Percentiles rank a stretch among this genome's conserved stretches.
phyloP scores from a whole-genome alignment of 805 yeast species.

The Candida germanica region DNA sequence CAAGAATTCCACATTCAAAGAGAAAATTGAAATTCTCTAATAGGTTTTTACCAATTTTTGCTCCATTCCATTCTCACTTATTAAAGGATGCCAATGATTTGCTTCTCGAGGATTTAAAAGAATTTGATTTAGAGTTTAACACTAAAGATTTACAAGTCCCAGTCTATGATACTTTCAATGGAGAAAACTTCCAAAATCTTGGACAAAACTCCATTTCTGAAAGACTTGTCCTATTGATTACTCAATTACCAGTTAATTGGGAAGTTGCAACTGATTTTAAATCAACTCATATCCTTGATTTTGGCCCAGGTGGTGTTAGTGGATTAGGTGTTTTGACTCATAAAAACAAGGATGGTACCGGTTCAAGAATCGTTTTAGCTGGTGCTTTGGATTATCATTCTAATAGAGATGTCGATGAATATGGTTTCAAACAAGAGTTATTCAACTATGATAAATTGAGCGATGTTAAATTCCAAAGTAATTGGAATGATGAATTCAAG shows the following conservation, averaged over 20 bases:
- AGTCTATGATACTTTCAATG: constrained; percentile 86
- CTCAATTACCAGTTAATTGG: constrained; percentile 91
- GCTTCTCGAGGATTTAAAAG: constrained; percentile 61
- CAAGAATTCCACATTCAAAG: constrained; percentile 89
- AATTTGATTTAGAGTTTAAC: constrained; percentile 55
- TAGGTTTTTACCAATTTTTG: constrained; percentile 90
- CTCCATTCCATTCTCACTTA: constrained; percentile 95
- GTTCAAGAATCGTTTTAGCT: constrained; percentile 89
- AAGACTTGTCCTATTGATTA: constrained; percentile 79
- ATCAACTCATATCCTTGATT: constrained; percentile 88
- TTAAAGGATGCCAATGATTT: constrained; percentile 67
- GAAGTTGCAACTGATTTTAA: constrained; percentile 79
- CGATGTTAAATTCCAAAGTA: constrained; percentile 75
- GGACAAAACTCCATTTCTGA: constrained; percentile 51
- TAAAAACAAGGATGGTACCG: constrained; percentile 98
- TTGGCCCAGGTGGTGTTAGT: constrained; percentile 98
- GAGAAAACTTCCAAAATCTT: constrained; percentile 66
- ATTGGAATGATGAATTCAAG: constrained; percentile 87
- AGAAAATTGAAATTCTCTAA: constrained; percentile 91
- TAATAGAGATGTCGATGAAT: constrained; percentile 66
- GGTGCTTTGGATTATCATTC: constrained; percentile 70
- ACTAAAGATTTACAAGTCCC: constrained; percentile 68
- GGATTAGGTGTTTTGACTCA: constrained; percentile 96
- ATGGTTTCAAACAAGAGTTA: constrained; percentile 93
- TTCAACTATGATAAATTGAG: constrained; percentile 61